These are phyloP conservation scores for Alnus glutinosa DNA, from an alignment of 306 rosid genomes.

Conservation along the genomic window DNA sequence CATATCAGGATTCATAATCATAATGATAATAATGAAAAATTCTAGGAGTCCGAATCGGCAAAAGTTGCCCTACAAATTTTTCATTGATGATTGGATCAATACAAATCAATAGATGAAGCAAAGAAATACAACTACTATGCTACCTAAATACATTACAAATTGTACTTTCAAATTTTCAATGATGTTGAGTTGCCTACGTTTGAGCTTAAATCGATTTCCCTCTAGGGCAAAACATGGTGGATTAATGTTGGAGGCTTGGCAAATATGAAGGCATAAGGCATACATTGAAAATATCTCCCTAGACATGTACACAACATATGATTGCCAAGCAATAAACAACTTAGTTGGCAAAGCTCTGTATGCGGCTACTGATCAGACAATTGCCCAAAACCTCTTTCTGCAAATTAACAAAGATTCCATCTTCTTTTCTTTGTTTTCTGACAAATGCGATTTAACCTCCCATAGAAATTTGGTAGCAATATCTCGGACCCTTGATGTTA, in stretches of 20 bases:
- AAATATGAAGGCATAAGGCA: background rate
- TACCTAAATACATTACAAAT: too few relatives aligned
- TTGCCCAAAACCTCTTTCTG: slow-evolving; percentile 94
- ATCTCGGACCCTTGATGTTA: slow-evolving; percentile 59
- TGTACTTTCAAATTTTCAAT: too few relatives aligned
- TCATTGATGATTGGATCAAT: too few relatives aligned
- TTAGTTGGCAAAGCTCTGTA: background rate
- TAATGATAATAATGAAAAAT: too few relatives aligned
- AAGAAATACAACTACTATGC: too few relatives aligned
- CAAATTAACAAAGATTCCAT: slow-evolving; percentile 67
- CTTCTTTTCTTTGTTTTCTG: slow-evolving; percentile 70
- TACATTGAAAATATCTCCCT: background rate
- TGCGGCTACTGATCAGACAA: slow-evolving; percentile 32
- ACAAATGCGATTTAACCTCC: slow-evolving; percentile 62
- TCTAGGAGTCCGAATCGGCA: too few relatives aligned
- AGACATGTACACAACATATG: background rate
- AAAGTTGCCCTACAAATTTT: too few relatives aligned
- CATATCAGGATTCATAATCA: too few relatives aligned
- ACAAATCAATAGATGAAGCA: too few relatives aligned
- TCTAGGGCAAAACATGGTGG: background rate
- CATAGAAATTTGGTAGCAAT: slow-evolving; percentile 71
- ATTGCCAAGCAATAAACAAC: background rate
- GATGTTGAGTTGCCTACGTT: too few relatives aligned
- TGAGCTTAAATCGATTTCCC: too few relatives aligned
- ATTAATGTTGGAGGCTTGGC: too few relatives aligned